Evolutionary conservation across 768 basidiomycete genomes (phyloP), one percentile per base, ranked within the genome.

Genomic region (Paxillus rubicundulus): DNA sequence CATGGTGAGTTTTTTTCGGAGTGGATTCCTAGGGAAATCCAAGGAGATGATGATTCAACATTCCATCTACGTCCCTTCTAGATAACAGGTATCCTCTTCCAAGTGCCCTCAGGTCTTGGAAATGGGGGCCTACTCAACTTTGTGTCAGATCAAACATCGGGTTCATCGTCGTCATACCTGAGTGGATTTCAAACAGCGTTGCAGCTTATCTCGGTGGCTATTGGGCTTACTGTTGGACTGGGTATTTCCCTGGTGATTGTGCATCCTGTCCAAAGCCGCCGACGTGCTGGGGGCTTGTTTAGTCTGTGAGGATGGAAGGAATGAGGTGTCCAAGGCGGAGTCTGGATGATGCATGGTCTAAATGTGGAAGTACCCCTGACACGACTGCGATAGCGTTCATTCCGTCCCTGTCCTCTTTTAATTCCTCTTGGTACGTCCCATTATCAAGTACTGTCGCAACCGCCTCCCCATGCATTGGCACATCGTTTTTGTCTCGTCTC

Each of bases 11-110:
- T 24, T 34, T 33, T 4, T 13, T 7, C 16, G 13, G 12, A 37
- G 20, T 13, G 41, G 28, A 14, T 48, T 36, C 20, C 40, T 27
- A 38, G 30, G 33, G 13, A 24, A 39, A 34, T 12, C 37, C 18
- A 21, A 45, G 43, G 20, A 20, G 24, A 16, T 16, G 24, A 16
- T 16, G 30, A 20, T 41, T 4, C 17, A 33, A 49, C 43, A 28
- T 16, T 21, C 30, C 17, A 44, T 24, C 12, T 1, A 16, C 18
- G 33, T n/a, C 13, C 24, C 33, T 27, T 20, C 21, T 45, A 72
- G 78, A 85, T 89, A 56, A 88, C 86, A 0, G 89, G 87, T 20
- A 87, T 93, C 44, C 75, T 92, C 14, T 88, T 92, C 72, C 92
- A 93, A 70, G 77, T 93, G 1, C 91, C 90, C 0, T 88, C 87